These are phyloP conservation scores for Dothideomycetidae sp. DNA, from an alignment of 2,329 filamentous ascomycete species.

Conservation along the genomic window DNA sequence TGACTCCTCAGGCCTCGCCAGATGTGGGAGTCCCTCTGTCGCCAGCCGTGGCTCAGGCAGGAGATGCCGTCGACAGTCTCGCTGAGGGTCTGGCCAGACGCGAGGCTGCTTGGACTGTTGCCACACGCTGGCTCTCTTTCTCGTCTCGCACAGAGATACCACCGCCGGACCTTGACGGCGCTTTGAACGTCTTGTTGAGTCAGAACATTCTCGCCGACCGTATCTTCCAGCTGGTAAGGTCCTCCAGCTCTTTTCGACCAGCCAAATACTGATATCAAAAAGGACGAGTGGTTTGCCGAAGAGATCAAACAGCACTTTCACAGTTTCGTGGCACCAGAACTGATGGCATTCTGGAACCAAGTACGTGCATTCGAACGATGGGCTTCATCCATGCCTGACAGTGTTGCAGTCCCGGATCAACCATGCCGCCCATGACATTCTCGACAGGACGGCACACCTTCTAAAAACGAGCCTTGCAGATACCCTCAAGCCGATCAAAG, in stretches of 20 bases:
- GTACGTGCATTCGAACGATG: too few relatives aligned
- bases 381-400: too few relatives aligned
- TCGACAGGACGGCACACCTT: neutral
- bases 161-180: neutral
- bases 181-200: slow-evolving; percentile 34
- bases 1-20: slow-evolving; percentile 1
- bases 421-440: too few relatives aligned
- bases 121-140: slow-evolving; percentile 1
- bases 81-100: neutral
- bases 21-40: slow-evolving; percentile 3
- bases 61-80: neutral
- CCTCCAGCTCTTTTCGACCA: slow-evolving; percentile 12
- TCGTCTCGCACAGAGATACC: neutral
- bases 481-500: neutral
- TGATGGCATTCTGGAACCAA: neutral
- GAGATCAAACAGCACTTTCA: slow-evolving; percentile 15
- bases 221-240: slow-evolving; percentile 17
- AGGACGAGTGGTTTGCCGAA: slow-evolving; percentile 20
- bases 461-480: neutral
- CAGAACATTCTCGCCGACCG: slow-evolving; percentile 16
- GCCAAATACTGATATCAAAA: slow-evolving; percentile 28
- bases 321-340: slow-evolving; percentile 45
- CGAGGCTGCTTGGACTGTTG: slow-evolving; percentile 3
- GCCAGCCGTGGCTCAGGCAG: neutral
- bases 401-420: too few relatives aligned